Conservation (phyloP, 192 early-diverging fungal species). For the Spizellomyces sp. region DNA sequence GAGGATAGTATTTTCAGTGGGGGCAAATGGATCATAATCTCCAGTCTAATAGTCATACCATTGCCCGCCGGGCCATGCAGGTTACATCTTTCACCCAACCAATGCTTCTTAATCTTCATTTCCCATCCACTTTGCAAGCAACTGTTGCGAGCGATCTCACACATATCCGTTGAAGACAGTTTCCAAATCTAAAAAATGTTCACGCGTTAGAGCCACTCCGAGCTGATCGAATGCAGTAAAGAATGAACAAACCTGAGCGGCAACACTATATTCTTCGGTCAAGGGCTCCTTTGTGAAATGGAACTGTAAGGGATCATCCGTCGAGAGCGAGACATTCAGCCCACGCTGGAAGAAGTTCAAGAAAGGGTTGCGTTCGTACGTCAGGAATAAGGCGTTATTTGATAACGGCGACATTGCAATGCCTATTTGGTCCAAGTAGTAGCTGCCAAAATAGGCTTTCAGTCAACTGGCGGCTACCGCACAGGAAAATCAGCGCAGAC, state of each 20-base stretch:
- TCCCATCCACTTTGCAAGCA: slow-evolving; percentile 91
- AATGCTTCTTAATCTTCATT: slow-evolving; percentile 81
- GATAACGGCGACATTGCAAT: slow-evolving; percentile 96
- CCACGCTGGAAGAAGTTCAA: slow-evolving; percentile 90
- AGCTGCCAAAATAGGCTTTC: neutral
- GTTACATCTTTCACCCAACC: slow-evolving; percentile 80
- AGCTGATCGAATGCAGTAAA: neutral
- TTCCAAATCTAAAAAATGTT: slow-evolving; percentile 80
- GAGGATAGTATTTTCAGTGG: neutral
- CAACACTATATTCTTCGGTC: slow-evolving; percentile 96
- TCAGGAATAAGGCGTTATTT: slow-evolving; percentile 94
- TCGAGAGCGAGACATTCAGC: slow-evolving; percentile 89
- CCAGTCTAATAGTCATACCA: slow-evolving; percentile 31
- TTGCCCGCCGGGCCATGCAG: slow-evolving; percentile 77
- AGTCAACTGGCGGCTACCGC: neutral
- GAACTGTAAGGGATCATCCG: slow-evolving; percentile 95
- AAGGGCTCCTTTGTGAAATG: slow-evolving; percentile 96
- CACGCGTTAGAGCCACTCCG: slow-evolving; percentile 7
- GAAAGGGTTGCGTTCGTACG: slow-evolving; percentile 92
- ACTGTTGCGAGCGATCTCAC: slow-evolving; percentile 90
- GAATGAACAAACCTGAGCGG: slow-evolving; percentile 67
- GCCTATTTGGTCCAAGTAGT: slow-evolving; percentile 90
- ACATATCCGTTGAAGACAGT: slow-evolving; percentile 88
- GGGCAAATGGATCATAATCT: slow-evolving; percentile 2
- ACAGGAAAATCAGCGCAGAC: slow-evolving; percentile 14